Evolutionary conservation across 78 protist genomes (phyloP), one percentile per base, ranked within the genome.

Genomic region (Cavenderia fasciculata): DNA sequence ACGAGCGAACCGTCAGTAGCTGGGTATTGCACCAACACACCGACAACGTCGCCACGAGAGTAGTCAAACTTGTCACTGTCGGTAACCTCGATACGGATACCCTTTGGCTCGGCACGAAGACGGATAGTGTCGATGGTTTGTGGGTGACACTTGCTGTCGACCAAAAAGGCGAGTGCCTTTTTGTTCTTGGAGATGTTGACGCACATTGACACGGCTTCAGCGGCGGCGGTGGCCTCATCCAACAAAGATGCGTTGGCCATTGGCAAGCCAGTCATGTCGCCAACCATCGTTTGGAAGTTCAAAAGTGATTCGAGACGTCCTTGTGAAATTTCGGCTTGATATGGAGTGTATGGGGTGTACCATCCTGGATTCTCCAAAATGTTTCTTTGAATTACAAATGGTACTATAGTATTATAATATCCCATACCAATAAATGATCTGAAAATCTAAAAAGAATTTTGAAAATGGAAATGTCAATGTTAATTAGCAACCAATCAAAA

Each of bases 311-410:
- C 99, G 29, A 98, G 90, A 16, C 99, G 96, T 27, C 95, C 99
- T 88, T 98, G 99, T 16, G 98, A 51, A 16, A 98, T 90, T 94
- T 98, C 99, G 2, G 99, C 97, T 88, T 98, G 99, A 93, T 98
- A 98, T 29, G 99, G 99, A 12, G 99, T 98, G 96, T 98, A 98
- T 61, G 97, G 98, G 31, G 99, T 98, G 96, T 98, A 98, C 99
- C 99, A 98, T n/a, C 95, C 98, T 33, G 99, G 99, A 78, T 96
- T 96, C 79, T 98, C 98, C 59, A 98, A 33, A 23, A 98, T 65
- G 86, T 97, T 97, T 59, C 99, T 89, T 74, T 95, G 95, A 73
- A 98, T 96, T 29, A 97, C 99, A 18, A 84, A 46, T 34, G 99
- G 99, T 2, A 90, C 70, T 57, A 94, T 31, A 29, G 98, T 92